Evolutionary conservation across 2,329 filamentous ascomycete species (phyloP).

Genomic region (Hymenoscyphus repandus): DNA sequence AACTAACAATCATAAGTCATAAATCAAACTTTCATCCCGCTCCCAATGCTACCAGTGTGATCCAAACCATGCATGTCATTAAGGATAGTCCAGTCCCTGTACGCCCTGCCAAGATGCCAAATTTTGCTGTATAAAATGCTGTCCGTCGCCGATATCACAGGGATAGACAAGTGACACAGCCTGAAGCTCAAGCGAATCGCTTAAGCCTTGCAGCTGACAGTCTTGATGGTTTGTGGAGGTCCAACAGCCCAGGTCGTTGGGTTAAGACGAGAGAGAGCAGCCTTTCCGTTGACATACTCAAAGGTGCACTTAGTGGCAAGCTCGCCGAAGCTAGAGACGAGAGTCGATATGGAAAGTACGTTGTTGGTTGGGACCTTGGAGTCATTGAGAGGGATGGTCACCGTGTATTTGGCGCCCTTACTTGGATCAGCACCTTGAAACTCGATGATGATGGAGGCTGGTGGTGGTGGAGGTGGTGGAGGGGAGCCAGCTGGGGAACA

Average conservation of each 20-base stretch:
- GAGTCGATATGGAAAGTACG: constrained; percentile 23
- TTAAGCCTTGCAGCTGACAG: constrained; percentile 35
- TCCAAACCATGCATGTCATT: too few species aligned
- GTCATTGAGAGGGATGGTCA: constrained; percentile 23
- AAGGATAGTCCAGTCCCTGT: too few species aligned
- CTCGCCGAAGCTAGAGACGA: constrained; percentile 14
- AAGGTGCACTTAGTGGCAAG: constrained; percentile 20
- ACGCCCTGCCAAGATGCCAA: too few species aligned
- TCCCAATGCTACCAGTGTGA: too few species aligned
- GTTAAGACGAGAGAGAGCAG: constrained; percentile 12
- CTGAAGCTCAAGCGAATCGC: not conserved
- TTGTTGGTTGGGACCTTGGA: constrained; percentile 20
- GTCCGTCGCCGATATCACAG: too few species aligned
- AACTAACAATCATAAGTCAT: too few species aligned
- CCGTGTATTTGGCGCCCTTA: constrained; percentile 19
- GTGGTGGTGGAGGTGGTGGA: not conserved
- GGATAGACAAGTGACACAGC: too few species aligned
- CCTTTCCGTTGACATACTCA: constrained; percentile 14
- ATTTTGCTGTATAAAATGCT: not conserved
- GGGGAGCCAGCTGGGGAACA: constrained; percentile 9
- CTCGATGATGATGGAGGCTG: constrained; percentile 18
- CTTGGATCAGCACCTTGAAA: constrained; percentile 22
- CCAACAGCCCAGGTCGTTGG: constrained; percentile 21
- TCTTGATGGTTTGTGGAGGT: constrained; percentile 24
- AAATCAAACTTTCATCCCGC: too few species aligned